Evolutionary conservation across 192 early-diverging fungal species (phyloP).

Genomic region (Podila epigama): DNA sequence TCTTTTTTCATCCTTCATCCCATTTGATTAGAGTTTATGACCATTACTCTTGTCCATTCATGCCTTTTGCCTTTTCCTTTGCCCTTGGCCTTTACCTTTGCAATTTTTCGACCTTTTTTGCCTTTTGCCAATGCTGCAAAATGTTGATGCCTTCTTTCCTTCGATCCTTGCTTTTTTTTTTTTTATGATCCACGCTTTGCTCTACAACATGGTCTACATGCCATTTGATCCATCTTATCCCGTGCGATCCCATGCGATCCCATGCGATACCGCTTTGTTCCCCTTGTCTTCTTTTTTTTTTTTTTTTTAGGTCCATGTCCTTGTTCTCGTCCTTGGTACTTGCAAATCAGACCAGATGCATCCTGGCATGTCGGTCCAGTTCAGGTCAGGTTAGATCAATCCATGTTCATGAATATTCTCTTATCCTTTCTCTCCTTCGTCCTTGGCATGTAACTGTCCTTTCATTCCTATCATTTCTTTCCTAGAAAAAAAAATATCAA

Average conservation of each 20-base stretch:
- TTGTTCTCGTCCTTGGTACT: neutral
- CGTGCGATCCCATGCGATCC: too few relatives aligned
- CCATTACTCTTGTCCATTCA: neutral
- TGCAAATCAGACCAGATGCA: neutral
- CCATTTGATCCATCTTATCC: too few relatives aligned
- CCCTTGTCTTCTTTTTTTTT: neutral
- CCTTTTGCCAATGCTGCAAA: too few relatives aligned
- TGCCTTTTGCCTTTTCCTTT: neutral
- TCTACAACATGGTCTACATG: too few relatives aligned
- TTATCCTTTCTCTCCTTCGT: too few relatives aligned
- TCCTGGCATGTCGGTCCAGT: neutral
- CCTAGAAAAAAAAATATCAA: too few relatives aligned
- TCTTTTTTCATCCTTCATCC: neutral
- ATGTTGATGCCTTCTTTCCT: too few relatives aligned
- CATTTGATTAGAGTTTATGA: neutral
- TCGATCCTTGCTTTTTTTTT: too few relatives aligned
- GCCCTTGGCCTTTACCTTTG: neutral
- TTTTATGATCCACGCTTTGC: too few relatives aligned
- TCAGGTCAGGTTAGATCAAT: neutral
- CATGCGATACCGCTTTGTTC: too few relatives aligned
- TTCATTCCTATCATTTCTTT: neutral
- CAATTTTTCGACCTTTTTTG: too few relatives aligned
- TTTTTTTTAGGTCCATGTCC: neutral
- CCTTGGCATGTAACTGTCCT: too few relatives aligned
- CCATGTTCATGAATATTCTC: neutral